These are phyloP conservation scores for Cryptococcus floricola DNA, from an alignment of 1,284 basidiomycete species.

Conservation along the genomic window DNA sequence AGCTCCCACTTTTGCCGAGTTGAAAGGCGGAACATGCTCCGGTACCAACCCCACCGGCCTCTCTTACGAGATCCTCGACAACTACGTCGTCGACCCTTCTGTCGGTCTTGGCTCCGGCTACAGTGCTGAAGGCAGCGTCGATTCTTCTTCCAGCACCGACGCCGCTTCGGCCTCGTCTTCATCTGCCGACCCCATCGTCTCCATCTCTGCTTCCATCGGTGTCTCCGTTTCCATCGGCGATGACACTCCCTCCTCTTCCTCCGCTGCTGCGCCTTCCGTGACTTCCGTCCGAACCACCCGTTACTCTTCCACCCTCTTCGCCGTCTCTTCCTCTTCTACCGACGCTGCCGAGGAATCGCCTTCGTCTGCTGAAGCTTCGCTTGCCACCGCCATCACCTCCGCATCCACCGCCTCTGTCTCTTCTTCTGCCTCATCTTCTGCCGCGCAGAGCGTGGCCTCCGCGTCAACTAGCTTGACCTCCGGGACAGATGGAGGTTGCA, in stretches of 20 bases:
- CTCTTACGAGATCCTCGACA: slow-evolving; percentile 29
- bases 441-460: background rate
- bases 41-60: slow-evolving; percentile 31
- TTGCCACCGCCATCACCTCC: background rate
- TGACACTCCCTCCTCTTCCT: background rate
- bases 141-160: background rate
- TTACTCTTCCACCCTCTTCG: background rate
- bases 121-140: background rate
- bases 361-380: background rate
- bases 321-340: background rate
- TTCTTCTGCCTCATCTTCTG: background rate
- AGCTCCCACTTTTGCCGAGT: slow-evolving; percentile 11
- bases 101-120: slow-evolving; percentile 7
- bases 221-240: background rate
- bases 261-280: background rate
- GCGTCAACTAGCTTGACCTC: background rate
- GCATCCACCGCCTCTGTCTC: background rate
- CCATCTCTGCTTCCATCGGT: background rate
- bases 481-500: slow-evolving; percentile 8
- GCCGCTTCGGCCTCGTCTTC: background rate
- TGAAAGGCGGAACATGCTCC: slow-evolving; percentile 16
- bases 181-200: background rate
- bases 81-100: slow-evolving; percentile 13
- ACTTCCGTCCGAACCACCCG: background rate
- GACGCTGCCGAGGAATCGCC: background rate